These are phyloP conservation scores for Xylaria sp. DNA, from an alignment of 2,329 filamentous ascomycete genomes.

Conservation along the genomic window DNA sequence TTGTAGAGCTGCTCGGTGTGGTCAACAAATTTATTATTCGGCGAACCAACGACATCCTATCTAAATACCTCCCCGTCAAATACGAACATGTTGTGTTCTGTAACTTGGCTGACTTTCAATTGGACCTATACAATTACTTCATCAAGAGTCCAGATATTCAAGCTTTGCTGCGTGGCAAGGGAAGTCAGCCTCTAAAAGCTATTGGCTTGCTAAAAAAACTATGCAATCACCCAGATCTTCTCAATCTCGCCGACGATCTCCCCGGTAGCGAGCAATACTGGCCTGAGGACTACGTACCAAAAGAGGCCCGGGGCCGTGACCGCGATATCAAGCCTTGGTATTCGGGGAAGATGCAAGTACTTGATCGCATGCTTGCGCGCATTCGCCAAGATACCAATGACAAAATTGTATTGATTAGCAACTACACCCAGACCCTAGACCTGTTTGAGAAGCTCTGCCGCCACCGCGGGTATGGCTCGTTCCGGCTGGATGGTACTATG, in stretches of 20 bases:
- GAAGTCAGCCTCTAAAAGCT: constrained; percentile 94
- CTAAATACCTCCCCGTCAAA: constrained; percentile 97
- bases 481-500: constrained; percentile 97
- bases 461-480: constrained; percentile 81
- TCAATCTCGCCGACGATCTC: constrained; percentile 84
- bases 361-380: constrained; percentile 97
- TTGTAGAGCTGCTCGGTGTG: constrained; percentile 80
- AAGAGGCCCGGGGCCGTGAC: constrained; percentile 87
- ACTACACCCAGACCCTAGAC: constrained; percentile 96
- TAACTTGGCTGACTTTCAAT: constrained; percentile 91
- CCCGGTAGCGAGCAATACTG: constrained; percentile 85
- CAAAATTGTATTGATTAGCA: constrained; percentile 99
- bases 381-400: constrained; percentile 97
- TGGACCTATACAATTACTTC: constrained; percentile 95
- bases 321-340: constrained; percentile 95
- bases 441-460: constrained; percentile 93
- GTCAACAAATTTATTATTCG: constrained; percentile 99
- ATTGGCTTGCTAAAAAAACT: constrained; percentile 98
- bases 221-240: constrained; percentile 95
- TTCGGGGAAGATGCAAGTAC: constrained; percentile 96
- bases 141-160: constrained; percentile 96
- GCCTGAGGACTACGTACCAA: constrained; percentile 88
- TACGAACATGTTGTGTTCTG: constrained; percentile 99
- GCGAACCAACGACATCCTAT: constrained; percentile 96
- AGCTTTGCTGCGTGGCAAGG: constrained; percentile 89